Base-by-base conservation (phyloP, 2,329 filamentous ascomycete species). In the Fusarium duplospermum region DNA sequence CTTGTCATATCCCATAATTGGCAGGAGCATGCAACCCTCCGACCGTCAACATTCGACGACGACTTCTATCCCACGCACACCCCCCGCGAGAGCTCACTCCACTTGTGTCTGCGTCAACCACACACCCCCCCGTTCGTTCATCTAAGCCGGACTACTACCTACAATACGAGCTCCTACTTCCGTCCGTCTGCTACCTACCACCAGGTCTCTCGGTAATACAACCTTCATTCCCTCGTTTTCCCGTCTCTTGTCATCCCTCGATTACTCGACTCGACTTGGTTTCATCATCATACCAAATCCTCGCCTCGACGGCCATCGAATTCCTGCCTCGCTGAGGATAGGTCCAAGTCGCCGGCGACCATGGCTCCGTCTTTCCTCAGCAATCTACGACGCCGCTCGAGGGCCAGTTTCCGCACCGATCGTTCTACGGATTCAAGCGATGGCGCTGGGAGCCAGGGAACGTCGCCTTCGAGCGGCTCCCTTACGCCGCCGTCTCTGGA, bases 331-430 rank as follows among this genome's bases (percentile, higher is more conserved):
- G 35, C 64, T 63, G 66, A 73, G 45, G 65, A 62, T 42, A 76
- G 67, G 58, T 70, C 64, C 65, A 61, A 73, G 63, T 76, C 63
- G 75, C 69, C 61, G 72, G 69, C 74, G 75, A 71, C 73, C 74
- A 91, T 91, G 89, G 86, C 89, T 65, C 88, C 89, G 36, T 84
- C 92, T 50, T 94, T 97, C 80, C 87, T 96, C 71, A 89, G 82
- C 75, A 91, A 93, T 80, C 84, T 97, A 66, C 93, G 94, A 77
- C 90, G 94, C 77, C 92, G 92, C 77, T 96, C 93, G 66, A 92
- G 88, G 82, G 89, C 91, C 70, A 95, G 91, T 86, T 92, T 95
- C 83, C 90, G 89, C 68, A 91, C 90, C 57, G 88, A 89, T 45
- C 87, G 86, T 70, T 90, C 90, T 45, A 90, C 88, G 57, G 90